phyloP scores from a whole-genome alignment of 495 filamentous ascomycete genomes.

The Aspergillus baeticus region DNA sequence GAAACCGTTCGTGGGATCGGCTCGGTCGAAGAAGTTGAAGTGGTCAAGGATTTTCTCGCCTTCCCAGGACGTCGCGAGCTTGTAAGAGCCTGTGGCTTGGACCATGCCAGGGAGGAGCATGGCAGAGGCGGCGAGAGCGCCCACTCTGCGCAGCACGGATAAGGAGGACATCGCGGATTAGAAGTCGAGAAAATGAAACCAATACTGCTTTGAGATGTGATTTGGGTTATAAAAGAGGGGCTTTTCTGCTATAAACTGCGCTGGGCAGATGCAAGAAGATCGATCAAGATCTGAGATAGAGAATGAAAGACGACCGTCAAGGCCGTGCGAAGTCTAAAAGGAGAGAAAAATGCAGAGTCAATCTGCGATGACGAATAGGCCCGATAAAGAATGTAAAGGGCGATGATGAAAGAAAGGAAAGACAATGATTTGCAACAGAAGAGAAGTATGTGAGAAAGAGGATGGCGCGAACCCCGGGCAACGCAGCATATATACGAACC shows the following conservation, averaged over 20 bases:
- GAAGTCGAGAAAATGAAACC: neutral
- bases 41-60: constrained; percentile 49
- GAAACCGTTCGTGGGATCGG: constrained; percentile 69
- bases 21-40: constrained; percentile 48
- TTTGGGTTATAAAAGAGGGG: neutral
- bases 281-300: constrained; percentile 14
- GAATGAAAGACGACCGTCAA: constrained; percentile 24
- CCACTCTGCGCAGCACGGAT: constrained; percentile 17
- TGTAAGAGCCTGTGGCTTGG: constrained; percentile 29
- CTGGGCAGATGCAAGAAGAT: constrained; percentile 1
- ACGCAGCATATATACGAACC: constrained; percentile 12
- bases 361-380: constrained; percentile 16
- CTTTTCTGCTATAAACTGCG: neutral
- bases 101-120: constrained; percentile 14
- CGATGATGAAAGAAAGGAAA: constrained; percentile 10
- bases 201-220: neutral
- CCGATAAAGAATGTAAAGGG: constrained; percentile 21
- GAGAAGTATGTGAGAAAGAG: constrained; percentile 13
- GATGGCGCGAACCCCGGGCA: constrained; percentile 7
- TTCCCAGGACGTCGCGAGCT: constrained; percentile 44
- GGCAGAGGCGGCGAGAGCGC: constrained; percentile 20
- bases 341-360: constrained; percentile 20
- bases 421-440: constrained; percentile 13
- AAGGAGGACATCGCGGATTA: constrained; percentile 17
- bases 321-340: constrained; percentile 11